These are phyloP conservation scores for Patellifolia procumbens DNA, from an alignment of 179 eudicot species.

Conservation along the genomic window DNA sequence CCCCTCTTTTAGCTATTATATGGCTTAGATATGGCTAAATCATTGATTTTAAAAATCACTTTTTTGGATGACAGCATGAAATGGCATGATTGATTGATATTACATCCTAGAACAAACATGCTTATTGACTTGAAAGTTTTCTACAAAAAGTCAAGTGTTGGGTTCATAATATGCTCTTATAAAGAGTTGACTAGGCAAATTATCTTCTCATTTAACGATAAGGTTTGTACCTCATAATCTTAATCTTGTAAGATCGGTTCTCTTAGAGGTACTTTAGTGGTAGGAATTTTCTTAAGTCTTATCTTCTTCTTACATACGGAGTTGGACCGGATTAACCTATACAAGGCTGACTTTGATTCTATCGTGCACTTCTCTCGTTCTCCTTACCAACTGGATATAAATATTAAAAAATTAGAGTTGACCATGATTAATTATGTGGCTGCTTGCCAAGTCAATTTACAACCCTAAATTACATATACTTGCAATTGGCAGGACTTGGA, in stretches of 20 bases:
- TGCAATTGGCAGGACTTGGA: neutral
- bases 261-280: too few relatives aligned
- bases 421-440: neutral
- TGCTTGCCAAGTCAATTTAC: neutral
- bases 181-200: too few relatives aligned
- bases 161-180: neutral
- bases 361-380: too few relatives aligned
- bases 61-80: conserved; percentile 1
- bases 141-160: neutral
- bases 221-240: too few relatives aligned
- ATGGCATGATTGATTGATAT: neutral
- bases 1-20: neutral
- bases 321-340: too few relatives aligned
- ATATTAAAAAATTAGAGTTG: too few relatives aligned
- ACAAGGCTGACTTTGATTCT: too few relatives aligned
- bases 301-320: too few relatives aligned
- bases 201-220: too few relatives aligned
- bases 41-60: neutral
- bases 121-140: neutral
- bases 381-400: too few relatives aligned
- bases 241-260: too few relatives aligned
- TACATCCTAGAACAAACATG: conserved; percentile 9
- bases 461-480: neutral
- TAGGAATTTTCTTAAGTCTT: too few relatives aligned
- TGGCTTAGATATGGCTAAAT: neutral